Conservation (phyloP, 2,329 filamentous ascomycete species). For the Thyridium curvatum region DNA sequence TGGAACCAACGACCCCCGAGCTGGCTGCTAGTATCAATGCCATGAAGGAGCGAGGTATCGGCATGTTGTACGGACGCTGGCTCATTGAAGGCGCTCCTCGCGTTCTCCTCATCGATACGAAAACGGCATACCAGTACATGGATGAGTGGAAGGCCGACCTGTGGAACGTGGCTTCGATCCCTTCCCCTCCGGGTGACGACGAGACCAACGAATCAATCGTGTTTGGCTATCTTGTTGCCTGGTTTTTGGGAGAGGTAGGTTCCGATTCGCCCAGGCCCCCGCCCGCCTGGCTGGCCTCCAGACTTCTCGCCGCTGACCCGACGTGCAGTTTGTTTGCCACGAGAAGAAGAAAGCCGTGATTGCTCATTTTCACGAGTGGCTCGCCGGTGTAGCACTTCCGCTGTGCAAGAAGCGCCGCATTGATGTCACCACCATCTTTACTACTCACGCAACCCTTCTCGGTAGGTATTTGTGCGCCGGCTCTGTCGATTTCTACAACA, state of each 20-base stretch:
- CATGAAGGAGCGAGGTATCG: conserved; percentile 88
- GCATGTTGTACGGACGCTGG: conserved; percentile 91
- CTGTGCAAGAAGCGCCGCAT: conserved; percentile 90
- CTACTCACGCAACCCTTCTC: conserved; percentile 91
- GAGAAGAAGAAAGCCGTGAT: conserved; percentile 90
- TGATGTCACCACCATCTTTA: conserved; percentile 97
- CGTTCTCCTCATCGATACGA: conserved; percentile 90
- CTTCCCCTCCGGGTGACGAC: conserved; percentile 83
- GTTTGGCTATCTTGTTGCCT: conserved; percentile 94
- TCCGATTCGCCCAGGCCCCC: conserved; percentile 12
- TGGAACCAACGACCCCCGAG: conserved; percentile 76
- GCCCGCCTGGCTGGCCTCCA: not conserved
- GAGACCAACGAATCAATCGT: conserved; percentile 98
- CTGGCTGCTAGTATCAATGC: conserved; percentile 78
- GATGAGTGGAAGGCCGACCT: conserved; percentile 97
- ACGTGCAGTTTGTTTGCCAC: conserved; percentile 75
- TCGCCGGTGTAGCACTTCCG: conserved; percentile 87
- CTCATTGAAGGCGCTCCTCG: conserved; percentile 93
- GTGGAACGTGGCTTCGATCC: conserved; percentile 89
- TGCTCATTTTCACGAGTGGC: conserved; percentile 98
- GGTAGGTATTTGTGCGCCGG: conserved; percentile 95
- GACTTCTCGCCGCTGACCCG: conserved; percentile 8
- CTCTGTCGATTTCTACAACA: conserved; percentile 99
- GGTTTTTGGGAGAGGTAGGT: conserved; percentile 93
- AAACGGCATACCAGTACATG: conserved; percentile 83